Base-by-base conservation (phyloP, 179 eudicot species). In the Beta corolliflora region DNA sequence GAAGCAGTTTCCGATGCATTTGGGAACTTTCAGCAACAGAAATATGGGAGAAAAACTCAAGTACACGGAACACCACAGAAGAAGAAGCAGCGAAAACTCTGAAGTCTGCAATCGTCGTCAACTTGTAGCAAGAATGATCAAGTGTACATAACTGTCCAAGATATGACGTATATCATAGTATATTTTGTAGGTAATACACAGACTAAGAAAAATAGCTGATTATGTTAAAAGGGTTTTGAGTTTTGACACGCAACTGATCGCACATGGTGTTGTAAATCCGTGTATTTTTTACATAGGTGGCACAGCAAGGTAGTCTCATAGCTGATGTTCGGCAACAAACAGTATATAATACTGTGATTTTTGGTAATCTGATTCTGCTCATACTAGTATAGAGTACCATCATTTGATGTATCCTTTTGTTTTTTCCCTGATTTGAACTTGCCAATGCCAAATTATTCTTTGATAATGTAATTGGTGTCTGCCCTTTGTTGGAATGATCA, bases 1-100 rank as follows among this genome's bases (percentile, higher is more conserved):
- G 91, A 84, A 80, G 86, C 78, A 5, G 87, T 94, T 15, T 91
- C 96, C 7, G 89, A 94, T 71, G 98, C 97, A 10, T 94, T 94
- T 71, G 96, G 88, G 85, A 93, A 92, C 84, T 93, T 88, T 77
- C 98, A 93, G 87, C 65, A 89, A 7, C 89, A 90, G 81, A 88
- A 78, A 5, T 88, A 87, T 29, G 94, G 97, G 55, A 89, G 84
- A 89, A 90, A 89, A 85, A 83, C 91, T 52, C 97, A 94, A 82
- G 94, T 93, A 23, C 92, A 90, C 64, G 89, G 87, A 45, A 93
- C 98, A 58, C 97, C 98, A 29, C 92, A 91, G 83, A 94, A 91
- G 93, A 92, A 91, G 86, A 91, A 81, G 63, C 88, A 88, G 69
- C 86, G 87, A 74, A 68, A 3, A 41, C 56, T 31, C 12, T 53